Conservation (phyloP, 2,329 filamentous ascomycete genomes). For the Zarea fungicola region DNA sequence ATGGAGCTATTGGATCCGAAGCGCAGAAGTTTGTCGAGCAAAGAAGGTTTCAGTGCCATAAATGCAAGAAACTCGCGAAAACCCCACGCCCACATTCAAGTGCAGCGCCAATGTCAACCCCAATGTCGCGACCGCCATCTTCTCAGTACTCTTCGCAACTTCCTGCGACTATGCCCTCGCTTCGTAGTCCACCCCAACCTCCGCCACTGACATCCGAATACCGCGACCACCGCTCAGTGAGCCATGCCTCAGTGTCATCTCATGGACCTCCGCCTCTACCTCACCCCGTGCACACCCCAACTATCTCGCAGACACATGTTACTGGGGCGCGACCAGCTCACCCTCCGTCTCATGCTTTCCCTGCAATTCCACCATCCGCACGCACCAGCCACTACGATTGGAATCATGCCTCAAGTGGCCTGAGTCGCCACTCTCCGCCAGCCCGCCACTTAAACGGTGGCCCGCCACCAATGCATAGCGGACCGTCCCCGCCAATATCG, state of each 20-base stretch:
- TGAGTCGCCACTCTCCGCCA: constrained; percentile 43
- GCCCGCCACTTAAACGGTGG: constrained; percentile 47
- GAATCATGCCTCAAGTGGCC: constrained; percentile 36
- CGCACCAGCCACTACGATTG: constrained; percentile 1
- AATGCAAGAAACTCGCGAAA: constrained; percentile 57
- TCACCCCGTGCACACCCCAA: constrained; percentile 10
- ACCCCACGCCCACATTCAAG: constrained; percentile 31
- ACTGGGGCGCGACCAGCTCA: constrained; percentile 26
- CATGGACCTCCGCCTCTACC: constrained; percentile 13
- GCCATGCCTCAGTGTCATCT: constrained; percentile 7
- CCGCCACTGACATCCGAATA: constrained; percentile 19
- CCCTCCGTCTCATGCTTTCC: constrained; percentile 32
- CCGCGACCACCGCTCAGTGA: constrained; percentile 21
- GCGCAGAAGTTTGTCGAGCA: constrained; percentile 56
- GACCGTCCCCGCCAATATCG: constrained; percentile 22
- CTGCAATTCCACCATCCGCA: constrained; percentile 28
- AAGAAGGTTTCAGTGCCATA: constrained; percentile 67
- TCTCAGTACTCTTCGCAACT: constrained; percentile 9
- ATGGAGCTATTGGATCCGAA: constrained; percentile 47
- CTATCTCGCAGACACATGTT: neutral
- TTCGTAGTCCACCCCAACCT: constrained; percentile 26
- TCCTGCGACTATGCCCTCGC: constrained; percentile 18
- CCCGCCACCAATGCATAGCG: constrained; percentile 28
- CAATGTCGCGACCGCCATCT: neutral
- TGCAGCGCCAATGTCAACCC: constrained; percentile 16